Conservation (phyloP, 2,329 filamentous ascomycete genomes). For the Diaporthe amygdali region DNA sequence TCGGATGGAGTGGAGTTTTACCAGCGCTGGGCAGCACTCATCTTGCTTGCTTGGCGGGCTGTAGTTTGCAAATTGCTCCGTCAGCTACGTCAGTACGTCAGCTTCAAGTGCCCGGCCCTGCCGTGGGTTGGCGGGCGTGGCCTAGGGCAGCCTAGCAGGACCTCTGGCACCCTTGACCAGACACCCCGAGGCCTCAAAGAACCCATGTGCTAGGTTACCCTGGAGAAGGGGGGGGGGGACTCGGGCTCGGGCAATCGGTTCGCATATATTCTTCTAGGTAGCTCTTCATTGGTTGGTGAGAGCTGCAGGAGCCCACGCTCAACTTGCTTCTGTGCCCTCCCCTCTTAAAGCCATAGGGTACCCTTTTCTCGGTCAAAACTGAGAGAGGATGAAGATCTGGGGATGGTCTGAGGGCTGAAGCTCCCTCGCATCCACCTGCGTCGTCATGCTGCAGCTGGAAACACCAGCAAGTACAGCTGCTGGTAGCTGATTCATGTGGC, state of each 20-base stretch:
- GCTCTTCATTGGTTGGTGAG: neutral
- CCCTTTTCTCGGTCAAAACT: too few species aligned
- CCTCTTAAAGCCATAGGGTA: too few species aligned
- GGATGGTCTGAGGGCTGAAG: neutral
- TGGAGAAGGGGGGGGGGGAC: neutral
- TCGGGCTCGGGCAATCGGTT: too few species aligned
- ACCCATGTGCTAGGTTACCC: neutral
- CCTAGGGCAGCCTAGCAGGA: neutral
- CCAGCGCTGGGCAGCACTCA: neutral
- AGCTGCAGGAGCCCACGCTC: neutral
- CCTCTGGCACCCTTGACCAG: too few species aligned
- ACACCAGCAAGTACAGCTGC: neutral
- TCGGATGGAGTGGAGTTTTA: slow-evolving; percentile 13
- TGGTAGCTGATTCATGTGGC: slow-evolving; percentile 6
- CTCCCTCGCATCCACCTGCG: neutral
- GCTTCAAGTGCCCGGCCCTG: neutral
- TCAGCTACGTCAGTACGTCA: slow-evolving; percentile 21
- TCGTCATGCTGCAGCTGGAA: neutral
- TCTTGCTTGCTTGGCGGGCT: slow-evolving; percentile 12
- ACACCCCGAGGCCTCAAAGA: neutral
- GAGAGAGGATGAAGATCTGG: neutral
- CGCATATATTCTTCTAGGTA: too few species aligned
- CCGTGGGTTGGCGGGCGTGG: neutral
- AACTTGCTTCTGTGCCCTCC: too few species aligned
- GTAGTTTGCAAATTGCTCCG: slow-evolving; percentile 18